Evolutionary conservation across 1,139 yeast species (phyloP), one percentile per base, ranked within the genome.

Genomic region (Pichia cactophila): DNA sequence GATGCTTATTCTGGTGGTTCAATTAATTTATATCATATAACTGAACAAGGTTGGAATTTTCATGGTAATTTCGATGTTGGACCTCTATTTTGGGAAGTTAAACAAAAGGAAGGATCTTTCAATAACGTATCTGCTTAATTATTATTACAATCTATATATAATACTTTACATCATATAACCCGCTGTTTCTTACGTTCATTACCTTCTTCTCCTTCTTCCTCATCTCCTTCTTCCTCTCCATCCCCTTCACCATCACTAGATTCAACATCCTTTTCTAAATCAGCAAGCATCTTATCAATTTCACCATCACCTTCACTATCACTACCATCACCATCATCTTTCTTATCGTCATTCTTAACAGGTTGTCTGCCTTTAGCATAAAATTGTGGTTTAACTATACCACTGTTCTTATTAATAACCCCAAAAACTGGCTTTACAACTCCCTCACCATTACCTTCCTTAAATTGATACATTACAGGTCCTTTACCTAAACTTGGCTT

Each of bases 1-100:
- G 99, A 92, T 69, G 98, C 98, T 12, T 94, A 76, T 71, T 89
- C 97, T 50, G 99, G 99, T 75, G 98, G 98, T 61, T 86, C 96
- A 1, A 81, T 90, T 56, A 92, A 92, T 68, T 74, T 92, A 62
- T 92, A 84, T 68, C 98, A 92, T 64, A 92, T 92, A 52, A 85
- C 94, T 42, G 96, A 88, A 69, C 68, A 78, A 48, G 98, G 99
- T 46, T 94, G 98, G 98, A 77, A 78, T 40, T 92, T 80, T 72
- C 97, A 92, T 64, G 99, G 99, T 56, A 90, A 92, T 69, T 84
- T 83, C 69, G 90, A 90, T 65, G 96, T 90, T 55, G 96, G 95
- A 54, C 83, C 86, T 47, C 76, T 86, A 52, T 87, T 92, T 74
- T 92, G 96, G 90, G 95, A 88, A 62, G 79, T 87, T 60, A 90